Base-by-base conservation (phyloP, 345 rosid species). In the Theobroma cacao region DNA sequence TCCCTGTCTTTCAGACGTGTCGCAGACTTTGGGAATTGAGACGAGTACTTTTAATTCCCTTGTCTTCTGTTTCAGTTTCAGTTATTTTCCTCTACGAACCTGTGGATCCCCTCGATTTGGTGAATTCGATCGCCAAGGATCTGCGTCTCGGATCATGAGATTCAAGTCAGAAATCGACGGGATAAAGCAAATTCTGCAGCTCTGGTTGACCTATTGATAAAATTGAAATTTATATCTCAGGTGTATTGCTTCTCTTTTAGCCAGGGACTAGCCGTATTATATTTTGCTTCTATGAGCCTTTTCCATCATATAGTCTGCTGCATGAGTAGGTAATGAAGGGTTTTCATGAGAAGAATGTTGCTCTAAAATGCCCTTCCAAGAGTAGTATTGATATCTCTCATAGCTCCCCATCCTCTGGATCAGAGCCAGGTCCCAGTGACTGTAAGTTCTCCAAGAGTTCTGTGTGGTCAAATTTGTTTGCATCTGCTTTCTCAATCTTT, bases 301-400 rank as follows among this genome's bases (percentile, higher is more conserved):
- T 61, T 81, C 43, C 56, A 36, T 45, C 75, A 61, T 80, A 17
- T 38, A 43, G 72, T 20, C 66, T 69, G 77, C 59, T 76, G 81
- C 77, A 76, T 88, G 83, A 81, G 79, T 88, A 88, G 89, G 88
- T 88, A 86, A 88, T 88, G 91, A 94, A 92, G 94, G 92, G 87
- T 75, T 85, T 87, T 78, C 75, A 78, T 81, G 97, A 91, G 64
- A 88, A 82, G 83, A 85, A 74, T 78, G 85, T 79, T 84, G 72
- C 87, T 80, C 82, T 87, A 11, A 85, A 86, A 75, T 84, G 81
- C 79, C 82, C 83, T 78, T 86, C 91, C 67, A 80, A 84, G 79
- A 66, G 81, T 84, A 53, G 79, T 73, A 75, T 41, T 79, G 88
- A 86, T 66, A 34, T 80, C 90, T 83, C 79, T 78, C 56, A 86